Percentiles rank a stretch among this genome's conserved stretches.
Evolutionary conservation across 2,329 filamentous ascomycete species (phyloP).

Genomic region (Venturia aucupariae): DNA sequence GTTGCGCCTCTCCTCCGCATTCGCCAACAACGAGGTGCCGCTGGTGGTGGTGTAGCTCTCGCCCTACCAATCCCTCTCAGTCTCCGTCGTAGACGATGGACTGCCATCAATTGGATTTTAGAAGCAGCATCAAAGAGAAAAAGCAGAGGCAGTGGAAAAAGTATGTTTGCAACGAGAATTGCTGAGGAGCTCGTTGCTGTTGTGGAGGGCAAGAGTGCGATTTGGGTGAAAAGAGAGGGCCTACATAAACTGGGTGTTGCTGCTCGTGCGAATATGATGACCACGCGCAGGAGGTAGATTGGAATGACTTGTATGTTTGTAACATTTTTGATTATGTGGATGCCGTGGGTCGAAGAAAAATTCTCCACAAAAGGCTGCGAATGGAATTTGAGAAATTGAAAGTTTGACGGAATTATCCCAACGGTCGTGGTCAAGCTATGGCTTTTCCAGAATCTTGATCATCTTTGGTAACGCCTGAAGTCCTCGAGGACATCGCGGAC

Average conservation of each 20-base stretch:
- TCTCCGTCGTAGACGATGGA: constrained; percentile 64
- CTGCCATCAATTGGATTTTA: constrained; percentile 82
- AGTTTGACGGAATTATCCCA: too few relatives aligned
- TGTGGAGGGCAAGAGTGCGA: constrained; percentile 71
- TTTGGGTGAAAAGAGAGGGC: constrained; percentile 72
- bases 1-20: constrained; percentile 83
- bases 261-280: constrained; percentile 60
- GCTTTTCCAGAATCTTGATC: too few relatives aligned
- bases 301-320: neutral
- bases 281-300: neutral
- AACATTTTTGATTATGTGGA: neutral
- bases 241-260: constrained; percentile 76
- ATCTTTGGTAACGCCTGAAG: too few relatives aligned
- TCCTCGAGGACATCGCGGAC: too few relatives aligned
- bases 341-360: neutral
- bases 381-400: too few relatives aligned
- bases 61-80: constrained; percentile 73
- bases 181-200: constrained; percentile 82
- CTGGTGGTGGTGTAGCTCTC: constrained; percentile 76
- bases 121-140: constrained; percentile 71
- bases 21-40: constrained; percentile 63
- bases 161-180: constrained; percentile 66
- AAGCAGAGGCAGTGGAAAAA: constrained; percentile 60
- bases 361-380: neutral
- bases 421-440: too few relatives aligned